Evolutionary conservation across 2,329 filamentous ascomycete genomes (phyloP).

Genomic region (Aspergillus aculeatus): DNA sequence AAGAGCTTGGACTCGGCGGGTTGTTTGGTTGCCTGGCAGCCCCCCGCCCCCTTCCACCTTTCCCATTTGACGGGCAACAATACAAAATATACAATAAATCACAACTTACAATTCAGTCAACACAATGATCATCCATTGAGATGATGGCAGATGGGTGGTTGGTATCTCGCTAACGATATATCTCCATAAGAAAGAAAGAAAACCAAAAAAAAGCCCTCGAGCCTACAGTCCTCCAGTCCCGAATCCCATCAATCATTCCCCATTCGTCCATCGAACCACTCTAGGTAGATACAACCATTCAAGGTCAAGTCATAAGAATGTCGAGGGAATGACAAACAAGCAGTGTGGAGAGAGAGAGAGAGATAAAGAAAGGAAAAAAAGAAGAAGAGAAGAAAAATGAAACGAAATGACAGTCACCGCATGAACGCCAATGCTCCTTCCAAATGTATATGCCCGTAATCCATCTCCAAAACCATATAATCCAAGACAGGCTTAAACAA

Average conservation of each 20-base stretch:
- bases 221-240: not conserved
- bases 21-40: not conserved
- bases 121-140: not conserved
- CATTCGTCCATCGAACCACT: not conserved
- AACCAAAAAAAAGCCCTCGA: not conserved
- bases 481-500: slow-evolving; percentile 56
- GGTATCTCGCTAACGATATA: slow-evolving; percentile 8
- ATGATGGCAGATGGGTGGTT: not conserved
- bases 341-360: not conserved
- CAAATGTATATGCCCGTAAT: not conserved
- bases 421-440: not conserved
- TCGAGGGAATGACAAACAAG: not conserved
- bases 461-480: not conserved
- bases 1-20: not conserved
- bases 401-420: slow-evolving; percentile 7
- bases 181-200: slow-evolving; percentile 2
- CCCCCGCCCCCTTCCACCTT: not conserved
- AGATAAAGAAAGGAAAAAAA: not conserved
- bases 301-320: not conserved
- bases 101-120: no score
- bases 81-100: not conserved
- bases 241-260: not conserved
- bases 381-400: slow-evolving; percentile 4
- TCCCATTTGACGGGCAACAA: not conserved
- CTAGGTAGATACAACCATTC: not conserved